Conservation (phyloP, 306 rosid species). For the Macrotyloma uniflorum region DNA sequence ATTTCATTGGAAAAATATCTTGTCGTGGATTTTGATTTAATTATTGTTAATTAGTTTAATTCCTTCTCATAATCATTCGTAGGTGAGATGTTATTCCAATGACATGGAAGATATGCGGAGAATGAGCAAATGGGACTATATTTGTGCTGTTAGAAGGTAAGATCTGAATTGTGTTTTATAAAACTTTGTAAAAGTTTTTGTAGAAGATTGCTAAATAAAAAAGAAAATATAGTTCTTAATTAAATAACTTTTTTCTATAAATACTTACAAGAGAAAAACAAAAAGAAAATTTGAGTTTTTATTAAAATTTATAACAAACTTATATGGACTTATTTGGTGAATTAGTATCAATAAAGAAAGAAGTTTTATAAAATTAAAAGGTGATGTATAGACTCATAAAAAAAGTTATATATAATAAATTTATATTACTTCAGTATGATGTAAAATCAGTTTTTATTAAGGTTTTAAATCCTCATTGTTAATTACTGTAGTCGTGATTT, state of each 20-base stretch:
- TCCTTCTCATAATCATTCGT: background rate
- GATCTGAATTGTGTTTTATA: background rate
- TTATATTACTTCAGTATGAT: background rate
- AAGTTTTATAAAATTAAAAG: background rate
- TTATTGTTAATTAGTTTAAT: background rate
- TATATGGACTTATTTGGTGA: background rate
- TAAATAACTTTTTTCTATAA: background rate
- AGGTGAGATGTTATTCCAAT: background rate
- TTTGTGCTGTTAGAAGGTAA: background rate
- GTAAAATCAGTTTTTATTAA: background rate
- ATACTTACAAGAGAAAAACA: background rate
- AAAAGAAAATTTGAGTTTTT: background rate
- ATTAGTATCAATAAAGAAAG: background rate
- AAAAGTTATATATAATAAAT: background rate
- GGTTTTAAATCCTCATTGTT: background rate
- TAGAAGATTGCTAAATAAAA: background rate
- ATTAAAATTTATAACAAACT: background rate
- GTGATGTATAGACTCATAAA: background rate
- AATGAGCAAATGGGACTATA: background rate
- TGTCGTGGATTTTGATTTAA: background rate
- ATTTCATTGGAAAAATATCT: background rate
- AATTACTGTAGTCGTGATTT: background rate
- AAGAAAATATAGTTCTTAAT: background rate
- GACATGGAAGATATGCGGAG: background rate
- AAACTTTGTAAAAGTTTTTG: background rate